phyloP scores from a whole-genome alignment of 352 stramenopile species.

The Phytophthora brassicae region DNA sequence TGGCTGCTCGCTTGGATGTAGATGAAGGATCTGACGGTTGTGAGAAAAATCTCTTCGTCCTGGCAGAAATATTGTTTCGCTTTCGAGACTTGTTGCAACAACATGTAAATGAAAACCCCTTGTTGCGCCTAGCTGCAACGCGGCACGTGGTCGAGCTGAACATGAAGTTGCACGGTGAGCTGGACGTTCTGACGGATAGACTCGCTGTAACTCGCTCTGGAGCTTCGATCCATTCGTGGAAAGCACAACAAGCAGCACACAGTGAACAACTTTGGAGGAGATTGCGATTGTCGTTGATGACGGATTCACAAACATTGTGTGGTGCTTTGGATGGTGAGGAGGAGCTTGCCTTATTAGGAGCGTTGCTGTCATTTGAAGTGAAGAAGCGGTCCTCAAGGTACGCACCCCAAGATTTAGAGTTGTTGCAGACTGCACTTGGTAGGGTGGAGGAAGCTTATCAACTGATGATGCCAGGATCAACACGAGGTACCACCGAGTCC shows the following conservation, averaged over 20 bases:
- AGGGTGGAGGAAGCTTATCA: conserved; percentile 23
- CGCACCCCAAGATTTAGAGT: conserved; percentile 9
- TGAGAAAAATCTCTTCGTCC: conserved; percentile 2
- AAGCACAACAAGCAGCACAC: conserved; percentile 10
- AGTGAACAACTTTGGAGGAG: conserved; percentile 29
- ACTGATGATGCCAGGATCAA: not conserved
- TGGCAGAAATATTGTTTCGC: conserved; percentile 22
- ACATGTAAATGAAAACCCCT: conserved; percentile 25
- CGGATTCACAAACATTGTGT: conserved; percentile 19
- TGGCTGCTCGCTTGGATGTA: conserved; percentile 19
- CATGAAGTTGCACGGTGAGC: conserved; percentile 17
- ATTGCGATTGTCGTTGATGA: conserved; percentile 22
- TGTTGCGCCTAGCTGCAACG: conserved; percentile 29
- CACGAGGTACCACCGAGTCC: not conserved
- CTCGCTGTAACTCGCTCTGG: conserved; percentile 14
- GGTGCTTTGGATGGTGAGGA: conserved; percentile 17
- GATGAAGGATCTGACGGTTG: not conserved
- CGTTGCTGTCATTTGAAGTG: conserved; percentile 24
- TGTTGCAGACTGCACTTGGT: conserved; percentile 17
- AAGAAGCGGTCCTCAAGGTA: conserved; percentile 30
- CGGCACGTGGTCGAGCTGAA: conserved; percentile 25
- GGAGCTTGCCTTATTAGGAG: conserved; percentile 16
- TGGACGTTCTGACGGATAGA: conserved; percentile 26
- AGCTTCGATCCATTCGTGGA: conserved; percentile 33
- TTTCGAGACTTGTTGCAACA: conserved; percentile 31